phyloP scores from a whole-genome alignment of 192 early-diverging fungal species.

The Backusella mclennaniae region DNA sequence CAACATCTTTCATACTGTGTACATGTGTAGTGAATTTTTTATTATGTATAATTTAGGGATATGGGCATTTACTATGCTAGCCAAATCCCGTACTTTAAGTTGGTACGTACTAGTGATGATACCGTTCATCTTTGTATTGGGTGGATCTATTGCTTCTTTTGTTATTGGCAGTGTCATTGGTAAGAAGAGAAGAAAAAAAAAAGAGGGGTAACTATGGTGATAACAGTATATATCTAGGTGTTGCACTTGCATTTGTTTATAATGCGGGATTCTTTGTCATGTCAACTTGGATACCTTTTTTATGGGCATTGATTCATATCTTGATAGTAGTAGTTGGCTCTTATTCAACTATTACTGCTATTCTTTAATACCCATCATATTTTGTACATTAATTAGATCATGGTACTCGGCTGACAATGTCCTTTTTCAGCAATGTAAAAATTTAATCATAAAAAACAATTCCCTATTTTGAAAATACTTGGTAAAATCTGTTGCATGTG shows the following conservation, averaged over 20 bases:
- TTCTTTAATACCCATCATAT: constrained; percentile 33
- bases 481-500: too few species aligned
- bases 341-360: constrained; percentile 59
- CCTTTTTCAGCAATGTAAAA: neutral
- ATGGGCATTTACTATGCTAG: constrained; percentile 43
- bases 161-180: constrained; percentile 46
- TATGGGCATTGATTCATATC: constrained; percentile 67
- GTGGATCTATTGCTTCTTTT: constrained; percentile 41
- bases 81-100: constrained; percentile 30
- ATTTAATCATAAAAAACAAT: neutral
- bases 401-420: neutral
- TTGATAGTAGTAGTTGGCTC: constrained; percentile 59
- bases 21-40: constrained; percentile 15
- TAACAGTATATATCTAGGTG: constrained; percentile 36
- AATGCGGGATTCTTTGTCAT: constrained; percentile 62
- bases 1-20: constrained; percentile 34
- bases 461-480: neutral
- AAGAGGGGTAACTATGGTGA: neutral
- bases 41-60: constrained; percentile 26
- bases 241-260: constrained; percentile 57
- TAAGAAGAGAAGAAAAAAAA: constrained; percentile 21
- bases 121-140: constrained; percentile 38
- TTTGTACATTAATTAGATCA: neutral
- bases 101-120: constrained; percentile 29
- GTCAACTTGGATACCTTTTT: constrained; percentile 72